Evolutionary conservation across 2,329 filamentous ascomycete species (phyloP), one percentile per base, ranked within the genome.

Genomic region (Lasiodiplodia gonubiensis): DNA sequence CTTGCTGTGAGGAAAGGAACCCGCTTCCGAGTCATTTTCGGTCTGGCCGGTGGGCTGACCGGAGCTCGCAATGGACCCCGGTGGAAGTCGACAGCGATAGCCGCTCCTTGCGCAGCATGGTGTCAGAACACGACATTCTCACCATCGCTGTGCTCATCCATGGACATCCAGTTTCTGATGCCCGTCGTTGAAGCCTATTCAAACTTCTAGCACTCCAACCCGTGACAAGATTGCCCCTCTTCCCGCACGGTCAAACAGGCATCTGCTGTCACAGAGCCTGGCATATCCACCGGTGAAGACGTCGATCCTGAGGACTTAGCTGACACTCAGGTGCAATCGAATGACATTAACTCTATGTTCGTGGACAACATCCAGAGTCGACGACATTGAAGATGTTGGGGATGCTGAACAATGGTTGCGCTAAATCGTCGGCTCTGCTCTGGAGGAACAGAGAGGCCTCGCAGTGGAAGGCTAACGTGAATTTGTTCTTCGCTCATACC

Each of bases 111-210:
- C 18, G 39, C 30, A 63, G 30, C 42, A 63, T 63, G 59, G 30
- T 63, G 59, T 63, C 59, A 63, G 30, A 21, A 49, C 42, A 63
- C 59, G 59, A 51, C 59, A 63, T 63, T 30, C n/a, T 37, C 59
- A 23, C 30, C 42, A 63, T 51, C 35, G 30, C 35, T 37, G 42
- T 18, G 57, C 21, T 21, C 23, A n/a, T 61, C 18, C 12, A 23
- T 48, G 16, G 42, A 8, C 42, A 10, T 10, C 7, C 42, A 7
- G 42, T 46, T n/a, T 21, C 42, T 10, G 3, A 35, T 37, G 53
- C 53, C 52, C 33, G 33, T 55, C 33, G 14, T 46, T n/a, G 42
- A 46, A 46, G 18, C 42, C 42, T 46, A 11, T 46, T 46, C 42
- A 6, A 46, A 8, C 18, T 21, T 18, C n/a, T 46, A n/a, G 14